Percentiles rank a stretch among this genome's conserved stretches.
These are phyloP conservation scores for Sphaerulina musiva DNA, from an alignment of 2,329 filamentous ascomycete species.

Conservation along the genomic window DNA sequence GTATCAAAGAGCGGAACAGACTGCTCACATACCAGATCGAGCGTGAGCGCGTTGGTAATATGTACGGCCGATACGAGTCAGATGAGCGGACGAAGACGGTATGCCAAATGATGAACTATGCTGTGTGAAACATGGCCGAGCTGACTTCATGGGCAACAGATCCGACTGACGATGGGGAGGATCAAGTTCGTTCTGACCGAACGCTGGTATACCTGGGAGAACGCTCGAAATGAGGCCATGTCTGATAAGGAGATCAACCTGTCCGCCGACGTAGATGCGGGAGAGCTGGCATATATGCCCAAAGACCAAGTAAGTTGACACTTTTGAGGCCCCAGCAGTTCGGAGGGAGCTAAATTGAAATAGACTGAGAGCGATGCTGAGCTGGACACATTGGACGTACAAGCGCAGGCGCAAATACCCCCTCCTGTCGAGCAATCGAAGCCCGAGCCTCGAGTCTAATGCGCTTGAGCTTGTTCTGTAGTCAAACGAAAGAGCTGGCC, in stretches of 20 bases:
- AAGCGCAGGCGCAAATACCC: not conserved
- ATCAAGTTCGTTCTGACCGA: conserved; percentile 85
- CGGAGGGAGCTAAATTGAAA: not conserved
- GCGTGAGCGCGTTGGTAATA: conserved; percentile 54
- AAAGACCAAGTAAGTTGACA: conserved; percentile 6
- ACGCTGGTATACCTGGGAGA: conserved; percentile 80
- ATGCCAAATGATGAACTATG: conserved; percentile 31
- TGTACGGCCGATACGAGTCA: conserved; percentile 65
- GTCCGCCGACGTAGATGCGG: conserved; percentile 33
- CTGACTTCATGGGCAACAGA: conserved; percentile 43
- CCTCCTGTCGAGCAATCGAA: not conserved
- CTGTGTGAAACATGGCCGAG: not conserved
- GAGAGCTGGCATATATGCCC: conserved; percentile 28
- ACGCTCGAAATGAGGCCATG: conserved; percentile 61
- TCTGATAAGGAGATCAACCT: conserved; percentile 62
- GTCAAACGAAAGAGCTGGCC: not conserved
- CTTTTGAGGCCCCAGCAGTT: not conserved
- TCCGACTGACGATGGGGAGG: conserved; percentile 67
- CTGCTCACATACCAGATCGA: conserved; percentile 72
- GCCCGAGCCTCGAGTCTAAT: not conserved
- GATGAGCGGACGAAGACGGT: conserved; percentile 60
- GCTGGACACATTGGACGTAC: not conserved
- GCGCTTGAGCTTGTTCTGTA: not conserved
- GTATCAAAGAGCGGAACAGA: conserved; percentile 82
- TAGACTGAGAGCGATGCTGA: not conserved